phyloP scores from a whole-genome alignment of 2,329 filamentous ascomycete genomes.

The Pezizomycotina sp. region DNA sequence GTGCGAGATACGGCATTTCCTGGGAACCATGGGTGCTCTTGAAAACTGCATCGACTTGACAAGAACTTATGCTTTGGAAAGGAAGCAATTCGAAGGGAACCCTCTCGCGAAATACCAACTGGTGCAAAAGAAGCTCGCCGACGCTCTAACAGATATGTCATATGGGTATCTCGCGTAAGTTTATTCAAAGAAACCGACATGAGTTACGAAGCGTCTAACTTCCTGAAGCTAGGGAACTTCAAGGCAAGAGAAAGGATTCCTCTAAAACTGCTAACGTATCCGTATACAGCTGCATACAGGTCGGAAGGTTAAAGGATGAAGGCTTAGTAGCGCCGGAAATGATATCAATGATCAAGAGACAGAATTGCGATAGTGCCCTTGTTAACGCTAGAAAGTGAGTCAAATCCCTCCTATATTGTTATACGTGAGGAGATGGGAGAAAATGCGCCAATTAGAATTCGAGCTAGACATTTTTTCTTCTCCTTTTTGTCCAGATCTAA shows the following conservation, averaged over 20 bases:
- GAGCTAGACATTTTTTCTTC: not conserved
- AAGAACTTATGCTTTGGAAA: conserved; percentile 72
- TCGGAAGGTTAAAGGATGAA: conserved; percentile 81
- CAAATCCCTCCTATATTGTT: conserved; percentile 3
- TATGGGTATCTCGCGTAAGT: conserved; percentile 63
- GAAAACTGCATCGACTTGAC: conserved; percentile 78
- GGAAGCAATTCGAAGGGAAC: conserved; percentile 92
- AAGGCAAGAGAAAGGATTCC: not conserved
- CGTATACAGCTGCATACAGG: conserved; percentile 47
- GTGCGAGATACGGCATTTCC: conserved; percentile 90
- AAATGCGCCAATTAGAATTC: not conserved
- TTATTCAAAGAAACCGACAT: not conserved
- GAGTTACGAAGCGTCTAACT: not conserved
- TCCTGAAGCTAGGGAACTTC: not conserved
- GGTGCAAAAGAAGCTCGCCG: conserved; percentile 91
- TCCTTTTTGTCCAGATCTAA: not conserved
- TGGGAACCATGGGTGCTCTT: conserved; percentile 78
- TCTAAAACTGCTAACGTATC: not conserved
- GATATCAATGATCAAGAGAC: conserved; percentile 91
- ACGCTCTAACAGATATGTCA: conserved; percentile 77
- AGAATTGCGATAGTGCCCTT: conserved; percentile 88
- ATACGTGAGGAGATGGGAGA: conserved; percentile 1
- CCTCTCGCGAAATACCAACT: conserved; percentile 92
- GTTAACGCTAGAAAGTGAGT: conserved; percentile 52
- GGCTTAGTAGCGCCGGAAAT: conserved; percentile 82